Percentiles rank a stretch among this genome's conserved stretches.
Evolutionary conservation across 345 rosid genomes (phyloP).

Genomic region (Hibiscus mutabilis): DNA sequence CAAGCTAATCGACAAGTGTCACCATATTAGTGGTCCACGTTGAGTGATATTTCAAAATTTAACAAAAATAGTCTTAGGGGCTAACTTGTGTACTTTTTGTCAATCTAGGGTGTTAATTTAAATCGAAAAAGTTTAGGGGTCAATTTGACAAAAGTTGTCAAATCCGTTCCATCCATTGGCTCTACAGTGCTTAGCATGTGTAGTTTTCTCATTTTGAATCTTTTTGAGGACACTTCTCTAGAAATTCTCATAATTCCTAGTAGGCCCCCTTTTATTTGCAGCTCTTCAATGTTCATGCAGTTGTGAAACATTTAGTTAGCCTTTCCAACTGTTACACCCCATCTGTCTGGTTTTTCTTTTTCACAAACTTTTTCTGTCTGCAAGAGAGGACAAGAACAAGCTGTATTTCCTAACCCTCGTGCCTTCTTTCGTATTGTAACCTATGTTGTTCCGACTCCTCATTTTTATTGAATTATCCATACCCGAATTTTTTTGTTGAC

Average conservation of each 20-base stretch:
- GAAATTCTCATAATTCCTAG: slow-evolving; percentile 3
- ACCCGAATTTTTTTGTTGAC: neutral
- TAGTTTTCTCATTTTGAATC: slow-evolving; percentile 10
- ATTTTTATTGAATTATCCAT: neutral
- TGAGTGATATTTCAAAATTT: no score
- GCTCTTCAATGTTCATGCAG: slow-evolving; percentile 7
- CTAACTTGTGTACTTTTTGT: no score
- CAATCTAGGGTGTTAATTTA: neutral
- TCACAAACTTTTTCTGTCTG: slow-evolving; percentile 10
- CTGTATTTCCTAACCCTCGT: neutral
- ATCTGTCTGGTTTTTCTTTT: neutral
- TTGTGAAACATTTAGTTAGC: slow-evolving; percentile 1
- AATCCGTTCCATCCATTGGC: slow-evolving; percentile 12
- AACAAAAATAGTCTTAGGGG: no score
- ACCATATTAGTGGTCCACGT: no score
- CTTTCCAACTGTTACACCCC: slow-evolving; percentile 36
- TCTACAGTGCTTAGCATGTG: slow-evolving; percentile 27
- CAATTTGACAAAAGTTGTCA: no score
- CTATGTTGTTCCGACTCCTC: neutral
- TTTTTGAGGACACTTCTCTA: neutral
- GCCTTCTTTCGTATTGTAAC: neutral
- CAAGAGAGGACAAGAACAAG: neutral
- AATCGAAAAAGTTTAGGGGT: no score
- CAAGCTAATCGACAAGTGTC: neutral
- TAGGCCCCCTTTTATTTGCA: slow-evolving; percentile 21